A percentile compares a stretch with the other conserved stretches of the same genome.
These are phyloP conservation scores for Colletotrichum sp. DNA, from an alignment of 2,329 filamentous ascomycete genomes.

Conservation along the genomic window DNA sequence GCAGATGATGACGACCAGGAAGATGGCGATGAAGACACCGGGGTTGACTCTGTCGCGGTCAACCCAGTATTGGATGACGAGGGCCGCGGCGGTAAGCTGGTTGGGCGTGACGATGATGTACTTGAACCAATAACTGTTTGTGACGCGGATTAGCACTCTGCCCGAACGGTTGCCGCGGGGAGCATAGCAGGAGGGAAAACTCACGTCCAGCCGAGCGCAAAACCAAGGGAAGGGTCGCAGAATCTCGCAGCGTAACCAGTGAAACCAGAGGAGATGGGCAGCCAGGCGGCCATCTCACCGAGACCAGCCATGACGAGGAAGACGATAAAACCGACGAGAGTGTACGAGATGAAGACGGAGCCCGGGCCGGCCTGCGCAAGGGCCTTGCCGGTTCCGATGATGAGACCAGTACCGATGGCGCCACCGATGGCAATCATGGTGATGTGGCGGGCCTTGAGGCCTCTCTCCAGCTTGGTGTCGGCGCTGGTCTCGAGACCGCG, in stretches of 20 bases:
- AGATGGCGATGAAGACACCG: conserved; percentile 79
- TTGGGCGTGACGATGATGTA: conserved; percentile 89
- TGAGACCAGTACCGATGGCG: conserved; percentile 75
- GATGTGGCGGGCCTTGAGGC: conserved; percentile 59
- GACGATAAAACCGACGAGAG: conserved; percentile 72
- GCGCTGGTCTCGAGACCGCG: conserved; percentile 54
- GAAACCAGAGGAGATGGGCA: conserved; percentile 80
- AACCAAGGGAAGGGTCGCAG: conserved; percentile 81
- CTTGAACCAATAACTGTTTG: conserved; percentile 66
- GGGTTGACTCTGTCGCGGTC: conserved; percentile 70
- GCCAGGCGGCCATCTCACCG: conserved; percentile 85
- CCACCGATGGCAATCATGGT: conserved; percentile 74
- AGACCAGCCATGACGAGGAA: conserved; percentile 83
- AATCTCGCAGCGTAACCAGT: conserved; percentile 82
- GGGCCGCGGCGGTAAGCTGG: conserved; percentile 78
- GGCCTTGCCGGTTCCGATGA: conserved; percentile 69
- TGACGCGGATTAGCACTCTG: conserved; percentile 72
- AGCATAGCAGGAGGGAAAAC: conserved; percentile 27
- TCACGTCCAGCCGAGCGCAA: conserved; percentile 76
- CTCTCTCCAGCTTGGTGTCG: conserved; percentile 55
- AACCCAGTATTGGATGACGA: conserved; percentile 83
- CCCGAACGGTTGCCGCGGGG: neutral
- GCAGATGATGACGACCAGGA: conserved; percentile 64
- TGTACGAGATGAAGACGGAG: conserved; percentile 75
- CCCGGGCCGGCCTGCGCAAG: conserved; percentile 62